Evolutionary conservation across 345 rosid species (phyloP).

Genomic region (Pugionium dolabratum): DNA sequence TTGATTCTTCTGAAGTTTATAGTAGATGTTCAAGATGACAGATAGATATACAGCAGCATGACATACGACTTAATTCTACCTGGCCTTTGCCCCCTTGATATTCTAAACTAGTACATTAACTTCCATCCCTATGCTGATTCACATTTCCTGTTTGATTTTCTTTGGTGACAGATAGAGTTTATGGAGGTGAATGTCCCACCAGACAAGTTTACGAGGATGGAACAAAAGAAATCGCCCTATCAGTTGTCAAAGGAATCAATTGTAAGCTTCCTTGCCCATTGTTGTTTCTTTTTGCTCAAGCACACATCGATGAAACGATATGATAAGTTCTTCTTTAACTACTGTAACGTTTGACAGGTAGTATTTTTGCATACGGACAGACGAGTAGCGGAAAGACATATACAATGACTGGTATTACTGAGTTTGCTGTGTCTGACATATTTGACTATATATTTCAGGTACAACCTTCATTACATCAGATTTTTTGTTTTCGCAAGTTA

Average conservation of each 20-base stretch:
- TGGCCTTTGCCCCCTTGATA: conserved; percentile 12
- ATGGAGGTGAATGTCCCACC: conserved; percentile 79
- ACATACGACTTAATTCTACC: conserved; percentile 8
- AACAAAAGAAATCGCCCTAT: conserved; percentile 75
- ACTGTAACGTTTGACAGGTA: conserved; percentile 53
- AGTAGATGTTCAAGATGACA: conserved; percentile 4
- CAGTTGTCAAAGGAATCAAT: conserved; percentile 87
- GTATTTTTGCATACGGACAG: conserved; percentile 97
- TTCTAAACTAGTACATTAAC: background rate
- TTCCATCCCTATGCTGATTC: conserved; percentile 16
- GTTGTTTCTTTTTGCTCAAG: background rate
- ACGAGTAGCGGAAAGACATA: conserved; percentile 99
- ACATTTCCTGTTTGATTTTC: background rate
- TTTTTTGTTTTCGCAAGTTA: background rate
- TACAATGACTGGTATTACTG: conserved; percentile 91
- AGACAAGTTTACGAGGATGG: conserved; percentile 79
- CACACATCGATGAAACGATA: conserved; percentile 11
- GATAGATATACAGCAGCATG: conserved; percentile 4
- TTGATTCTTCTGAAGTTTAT: background rate
- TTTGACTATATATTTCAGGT: conserved; percentile 80
- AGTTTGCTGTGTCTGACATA: conserved; percentile 81
- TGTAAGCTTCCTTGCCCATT: conserved; percentile 52
- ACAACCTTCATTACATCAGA: background rate
- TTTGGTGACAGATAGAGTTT: conserved; percentile 75
- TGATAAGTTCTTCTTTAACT: conserved; percentile 2